Evolutionary conservation across 441 rosid species (phyloP), one percentile per base, ranked within the genome.

Genomic region (Adansonia madagascariensis): DNA sequence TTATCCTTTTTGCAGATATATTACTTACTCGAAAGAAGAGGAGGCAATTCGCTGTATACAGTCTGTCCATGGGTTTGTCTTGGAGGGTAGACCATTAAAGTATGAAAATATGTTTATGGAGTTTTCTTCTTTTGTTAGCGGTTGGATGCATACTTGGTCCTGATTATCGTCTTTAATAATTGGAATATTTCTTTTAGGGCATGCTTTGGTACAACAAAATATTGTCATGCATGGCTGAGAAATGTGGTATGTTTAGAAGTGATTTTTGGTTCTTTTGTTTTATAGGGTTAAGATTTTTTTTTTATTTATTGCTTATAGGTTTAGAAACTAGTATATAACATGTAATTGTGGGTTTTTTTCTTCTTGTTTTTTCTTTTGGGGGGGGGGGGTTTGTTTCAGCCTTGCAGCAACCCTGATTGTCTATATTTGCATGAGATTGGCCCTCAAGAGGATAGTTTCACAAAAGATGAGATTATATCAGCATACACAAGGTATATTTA

Each of bases 141-240:
- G 43, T 31, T 53, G 59, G 47, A 70, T 50, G 46, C 74, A 27
- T 52, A 0, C 3, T 75, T 55, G 71, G 3, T 35, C 17, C 22
- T 49, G 47, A 24, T 49, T 55, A 12, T 24, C 67, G 41, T 57
- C 9, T 31, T 31, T 75, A 50, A 56, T 57, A 49, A 6, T 43
- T 56, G 49, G 68, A 62, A 75, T 35, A 55, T 75, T 12, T 12
- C 60, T 82, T 74, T 35, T 88, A 93, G 97, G 89, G 98, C 92
- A 9, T 93, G 94, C 85, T 93, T 91, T 86, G 98, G 98, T 79
- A 93, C 98, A 55, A 91, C 98, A 43, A 93, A 93, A 78, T 93
- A 93, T 71, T 93, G 97, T 75, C 98, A 93, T 83, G 94, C 94
- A 71, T 93, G 98, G 98, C 85, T 93, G 76, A 88, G 98, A 83